Base-by-base conservation (phyloP, 305 asterid genomes). In the Petunia hybrid region DNA sequence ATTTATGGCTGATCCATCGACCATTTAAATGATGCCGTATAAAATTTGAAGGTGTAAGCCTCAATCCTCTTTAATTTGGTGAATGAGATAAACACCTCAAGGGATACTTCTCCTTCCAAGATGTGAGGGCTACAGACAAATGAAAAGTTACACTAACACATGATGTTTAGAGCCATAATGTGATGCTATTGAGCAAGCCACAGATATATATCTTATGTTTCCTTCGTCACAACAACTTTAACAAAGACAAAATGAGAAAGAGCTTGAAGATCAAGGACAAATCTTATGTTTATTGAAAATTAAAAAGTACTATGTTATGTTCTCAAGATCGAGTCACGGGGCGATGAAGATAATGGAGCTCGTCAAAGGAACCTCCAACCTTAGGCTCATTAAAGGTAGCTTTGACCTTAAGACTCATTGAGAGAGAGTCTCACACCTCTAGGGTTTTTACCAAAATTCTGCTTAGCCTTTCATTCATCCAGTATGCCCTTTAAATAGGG, bases 11-110 rank as follows among this genome's bases (percentile, higher is more conserved):
- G 46, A 46, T 65, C 48, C 71, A 65, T 65, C 31, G 5, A 65
- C 39, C 35, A 65, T 65, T 13, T 39, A 12, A 56, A 39, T 65
- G 35, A 39, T 39, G 48, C 71, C 45, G 2, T 6, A 65, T 65
- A 5, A 39, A 40, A 65, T 65, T 12, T 64, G 5, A 39, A 39
- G 70, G 31, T 65, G 48, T 5, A 65, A 13, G 31, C 48, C 48
- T 13, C 71, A 65, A 65, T 38, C 48, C 31, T 65, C 71, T 65
- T 64, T 14, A 39, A 65, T n/a, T 39, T 10, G 13, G 31, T 0
- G 71, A 65, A 65, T 40, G 48, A 65, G 71, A 65, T 13, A 39
- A 38, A 64, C 48, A 65, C 12, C 71, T 39, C 48, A 13, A 51
- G 22, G 5, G 13, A 39, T 65, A 35, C 69, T 65, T 65, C 71